Base-by-base conservation (phyloP, 768 basidiomycete species). In the Fomitopsis pulvina region DNA sequence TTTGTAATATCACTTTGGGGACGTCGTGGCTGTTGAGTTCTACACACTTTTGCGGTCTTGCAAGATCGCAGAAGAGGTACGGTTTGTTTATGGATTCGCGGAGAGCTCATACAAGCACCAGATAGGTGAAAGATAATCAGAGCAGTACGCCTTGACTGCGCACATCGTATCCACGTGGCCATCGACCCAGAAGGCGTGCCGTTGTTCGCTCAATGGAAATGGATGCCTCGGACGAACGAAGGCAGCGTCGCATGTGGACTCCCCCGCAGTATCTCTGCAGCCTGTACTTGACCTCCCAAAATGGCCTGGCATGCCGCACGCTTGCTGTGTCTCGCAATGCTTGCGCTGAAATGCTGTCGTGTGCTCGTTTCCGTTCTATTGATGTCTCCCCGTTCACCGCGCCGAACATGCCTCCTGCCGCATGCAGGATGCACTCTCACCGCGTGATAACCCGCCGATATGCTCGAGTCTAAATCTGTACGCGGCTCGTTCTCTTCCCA, bases 371-470 rank as follows among this genome's bases (percentile, higher is more conserved):
- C 21, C 29, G 34, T 18, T 45, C n/a, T 27, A 4, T 28, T 21
- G 43, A 27, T 20, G 43, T 20, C 8, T 16, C 45, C 27, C 34
- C 26, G 18, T 18, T 24, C 45, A 20, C 45, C 45, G 45, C 32
- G 45, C 45, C 24, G 25, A 47, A 28, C 34, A 16, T 26, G 38
- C 47, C 40, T 48, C 47, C 25, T 25, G 37, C 47, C 37, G 47
- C 47, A 37, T 48, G 47, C 32, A 38, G 47, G 24, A 26, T 32
- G 34, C 47, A 29, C 30, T 48, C 38, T 25, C 47, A 48, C 47
- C 47, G 37, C 32, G 38, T 40, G 47, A 38, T 48, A 24, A n/a
- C 6, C 24, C 29, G 11, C 47, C 38, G 47, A 48, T 48, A 48
- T 40, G 37, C 38, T 48, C 30, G 47, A 39, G 11, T 48, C 38